These are phyloP conservation scores for Coemansia reversa DNA, from an alignment of 192 early-diverging fungal species.

Conservation along the genomic window DNA sequence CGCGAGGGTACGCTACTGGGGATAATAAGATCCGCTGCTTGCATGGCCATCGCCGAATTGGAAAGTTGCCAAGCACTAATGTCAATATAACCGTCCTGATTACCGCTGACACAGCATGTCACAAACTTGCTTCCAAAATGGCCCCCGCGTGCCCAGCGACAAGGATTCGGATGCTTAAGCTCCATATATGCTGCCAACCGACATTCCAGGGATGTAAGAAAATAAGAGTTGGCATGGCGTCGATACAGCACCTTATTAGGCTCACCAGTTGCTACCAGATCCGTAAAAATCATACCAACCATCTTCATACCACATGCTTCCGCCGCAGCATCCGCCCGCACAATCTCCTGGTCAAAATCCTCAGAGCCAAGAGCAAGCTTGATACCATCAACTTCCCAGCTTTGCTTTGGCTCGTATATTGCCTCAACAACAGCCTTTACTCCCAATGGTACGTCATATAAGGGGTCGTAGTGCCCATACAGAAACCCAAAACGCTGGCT, in stretches of 20 bases:
- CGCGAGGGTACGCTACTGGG: conserved; percentile 82
- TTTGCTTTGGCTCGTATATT: conserved; percentile 93
- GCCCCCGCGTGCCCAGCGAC: conserved; percentile 72
- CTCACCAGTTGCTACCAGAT: conserved; percentile 82
- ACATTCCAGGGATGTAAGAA: conserved; percentile 88
- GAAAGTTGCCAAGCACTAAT: conserved; percentile 90
- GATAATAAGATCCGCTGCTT: conserved; percentile 86
- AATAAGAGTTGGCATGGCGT: conserved; percentile 89
- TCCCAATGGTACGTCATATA: conserved; percentile 88
- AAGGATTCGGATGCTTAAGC: conserved; percentile 64
- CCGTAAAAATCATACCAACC: conserved; percentile 94
- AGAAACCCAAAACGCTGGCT: conserved; percentile 92
- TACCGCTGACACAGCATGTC: conserved; percentile 90
- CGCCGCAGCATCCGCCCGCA: conserved; percentile 61
- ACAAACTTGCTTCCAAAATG: conserved; percentile 92
- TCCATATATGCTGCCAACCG: conserved; percentile 86
- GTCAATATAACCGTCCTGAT: conserved; percentile 82
- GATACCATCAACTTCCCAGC: conserved; percentile 71
- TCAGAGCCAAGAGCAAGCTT: conserved; percentile 59
- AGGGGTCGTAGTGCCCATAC: conserved; percentile 89
- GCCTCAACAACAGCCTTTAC: conserved; percentile 93
- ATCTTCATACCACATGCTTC: conserved; percentile 63
- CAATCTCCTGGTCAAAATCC: conserved; percentile 55
- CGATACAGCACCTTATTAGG: conserved; percentile 82
- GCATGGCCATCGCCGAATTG: conserved; percentile 86